Evolutionary conservation across 768 basidiomycete genomes (phyloP), one percentile per base, ranked within the genome.

Genomic region (Ramaria rubella): DNA sequence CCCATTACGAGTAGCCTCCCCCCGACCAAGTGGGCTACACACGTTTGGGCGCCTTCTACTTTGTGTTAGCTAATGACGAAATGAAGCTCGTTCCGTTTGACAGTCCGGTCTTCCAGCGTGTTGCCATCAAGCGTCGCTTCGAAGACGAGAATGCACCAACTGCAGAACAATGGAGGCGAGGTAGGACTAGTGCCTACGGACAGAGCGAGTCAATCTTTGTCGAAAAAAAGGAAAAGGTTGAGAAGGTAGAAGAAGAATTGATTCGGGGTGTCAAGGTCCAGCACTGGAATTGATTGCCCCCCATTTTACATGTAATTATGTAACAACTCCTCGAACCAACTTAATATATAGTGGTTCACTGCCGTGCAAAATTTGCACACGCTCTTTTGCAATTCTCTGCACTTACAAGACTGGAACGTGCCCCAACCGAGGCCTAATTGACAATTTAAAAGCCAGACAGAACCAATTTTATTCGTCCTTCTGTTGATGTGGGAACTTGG

Each of bases 131-230:
- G 55, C 61, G 64, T 19, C 64, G 67, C 7, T 65, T 61, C 31
- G 50, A 30, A 27, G 60, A 63, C 27, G 66, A 63, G 8, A 62
- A 64, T 12, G 58, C 65, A 5, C 68, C 69, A 17, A 64, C 63
- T 23, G 64, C 65, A 62, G 65, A 67, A 52, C 54, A 57, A 31
- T 72, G 69, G 69, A 63, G 67, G 31, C 67, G 65, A 61, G 67
- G 62, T 21, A 55, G 71, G 19, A 60, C 64, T 3, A 60, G 63
- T 27, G 51, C 65, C 3, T 73, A 73, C 53, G 72, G 72, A 3
- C 57, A 65, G 30, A 51, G 60, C 14, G 57, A 66, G 26, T 65
- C 81, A 42, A 69, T 73, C n/a, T 66, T 82, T 43, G 73, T 73
- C 57, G 61, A 71, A 19, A 61, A 64, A 58, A 67, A 66, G 36